Conservation (phyloP, 2,329 filamentous ascomycete species). For the Sclerotiophoma versabilis region DNA sequence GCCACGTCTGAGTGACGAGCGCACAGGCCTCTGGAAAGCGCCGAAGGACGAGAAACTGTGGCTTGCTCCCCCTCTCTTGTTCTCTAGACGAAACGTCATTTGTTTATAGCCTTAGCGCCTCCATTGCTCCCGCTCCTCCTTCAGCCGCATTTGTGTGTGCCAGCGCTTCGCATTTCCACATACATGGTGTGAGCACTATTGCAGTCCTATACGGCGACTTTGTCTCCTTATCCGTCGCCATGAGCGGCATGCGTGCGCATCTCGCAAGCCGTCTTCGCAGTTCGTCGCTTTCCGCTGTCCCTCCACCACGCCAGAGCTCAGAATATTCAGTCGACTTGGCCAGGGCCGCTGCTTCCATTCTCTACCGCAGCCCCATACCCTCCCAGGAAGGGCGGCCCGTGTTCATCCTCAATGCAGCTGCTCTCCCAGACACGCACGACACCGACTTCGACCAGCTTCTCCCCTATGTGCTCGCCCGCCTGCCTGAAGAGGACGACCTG, state of each 20-base stretch:
- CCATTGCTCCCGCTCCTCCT: background rate
- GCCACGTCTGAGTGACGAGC: background rate
- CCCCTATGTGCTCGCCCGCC: conserved; percentile 62
- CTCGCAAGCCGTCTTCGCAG: conserved; percentile 49
- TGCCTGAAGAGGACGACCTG: conserved; percentile 64
- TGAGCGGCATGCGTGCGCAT: conserved; percentile 49
- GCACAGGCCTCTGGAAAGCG: conserved; percentile 1
- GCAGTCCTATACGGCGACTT: background rate
- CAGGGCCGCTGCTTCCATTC: conserved; percentile 59
- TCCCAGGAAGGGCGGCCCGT: conserved; percentile 59
- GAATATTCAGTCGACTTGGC: conserved; percentile 59
- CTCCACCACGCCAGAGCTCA: conserved; percentile 53
- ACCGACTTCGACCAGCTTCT: conserved; percentile 63
- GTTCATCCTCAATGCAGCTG: conserved; percentile 63
- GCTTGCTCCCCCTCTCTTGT: conserved; percentile 16
- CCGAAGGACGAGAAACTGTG: conserved; percentile 1
- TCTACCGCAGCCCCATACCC: conserved; percentile 61
- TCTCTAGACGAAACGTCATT: conserved; percentile 17
- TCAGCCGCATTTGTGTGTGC: conserved; percentile 10
- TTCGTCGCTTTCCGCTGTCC: conserved; percentile 57
- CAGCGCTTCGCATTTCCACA: background rate
- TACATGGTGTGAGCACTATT: background rate
- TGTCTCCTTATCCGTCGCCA: conserved; percentile 24
- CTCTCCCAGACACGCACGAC: conserved; percentile 62
- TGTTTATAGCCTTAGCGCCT: conserved; percentile 12